Conservation (phyloP, 2,329 filamentous ascomycete species). For the Alternaria metachromatica region DNA sequence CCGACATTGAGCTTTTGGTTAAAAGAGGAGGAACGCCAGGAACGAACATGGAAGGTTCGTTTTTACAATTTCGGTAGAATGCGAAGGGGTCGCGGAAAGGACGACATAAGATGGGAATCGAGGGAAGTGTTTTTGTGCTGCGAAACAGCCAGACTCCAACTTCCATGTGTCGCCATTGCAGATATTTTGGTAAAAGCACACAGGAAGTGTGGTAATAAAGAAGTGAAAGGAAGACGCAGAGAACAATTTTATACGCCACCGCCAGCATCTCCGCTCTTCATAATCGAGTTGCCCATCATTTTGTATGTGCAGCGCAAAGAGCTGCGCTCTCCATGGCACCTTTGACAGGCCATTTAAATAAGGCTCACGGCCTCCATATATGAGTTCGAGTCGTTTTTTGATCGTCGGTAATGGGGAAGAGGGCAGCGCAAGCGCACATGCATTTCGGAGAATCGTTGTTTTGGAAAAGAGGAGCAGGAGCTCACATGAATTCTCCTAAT, state of each 20-base stretch:
- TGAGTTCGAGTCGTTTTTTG: too few species aligned
- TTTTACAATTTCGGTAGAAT: neutral
- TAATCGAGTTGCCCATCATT: too few species aligned
- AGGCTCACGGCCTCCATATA: too few species aligned
- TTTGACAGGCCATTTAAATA: too few species aligned
- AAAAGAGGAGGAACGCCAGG: neutral
- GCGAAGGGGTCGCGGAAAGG: rapidly evolving
- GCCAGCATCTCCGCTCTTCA: too few species aligned
- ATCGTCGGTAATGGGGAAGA: neutral
- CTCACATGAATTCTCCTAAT: neutral
- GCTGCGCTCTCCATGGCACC: neutral
- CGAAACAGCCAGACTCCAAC: too few species aligned
- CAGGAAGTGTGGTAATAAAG: neutral
- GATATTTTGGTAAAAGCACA: neutral
- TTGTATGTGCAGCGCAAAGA: neutral
- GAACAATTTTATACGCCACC: neutral
- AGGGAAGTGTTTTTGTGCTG: neutral
- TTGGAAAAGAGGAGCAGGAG: neutral
- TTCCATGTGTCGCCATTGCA: too few species aligned
- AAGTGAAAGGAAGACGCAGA: neutral
- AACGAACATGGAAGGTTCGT: neutral
- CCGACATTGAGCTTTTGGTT: rapidly evolving
- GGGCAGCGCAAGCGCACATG: neutral
- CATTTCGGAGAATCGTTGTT: rapidly evolving
- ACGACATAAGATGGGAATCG: neutral